Conservation (phyloP, 2,329 filamentous ascomycete species). For the Trichoderma asperellum region DNA sequence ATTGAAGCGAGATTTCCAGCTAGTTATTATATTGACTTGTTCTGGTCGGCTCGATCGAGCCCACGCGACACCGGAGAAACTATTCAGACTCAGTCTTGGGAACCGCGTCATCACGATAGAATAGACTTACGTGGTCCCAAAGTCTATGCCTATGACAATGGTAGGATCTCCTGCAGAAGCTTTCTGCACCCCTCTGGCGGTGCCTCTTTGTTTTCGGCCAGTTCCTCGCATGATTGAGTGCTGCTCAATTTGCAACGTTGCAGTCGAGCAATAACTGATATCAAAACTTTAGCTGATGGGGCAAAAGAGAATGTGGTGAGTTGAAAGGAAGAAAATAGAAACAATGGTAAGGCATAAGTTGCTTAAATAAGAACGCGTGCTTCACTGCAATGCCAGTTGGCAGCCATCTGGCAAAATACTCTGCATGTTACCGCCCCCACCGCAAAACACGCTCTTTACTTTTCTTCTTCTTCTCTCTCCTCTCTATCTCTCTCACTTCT, state of each 20-base stretch:
- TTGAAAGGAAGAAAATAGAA: neutral
- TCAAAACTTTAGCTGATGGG: no score
- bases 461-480: neutral
- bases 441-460: fast-evolving
- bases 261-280: neutral
- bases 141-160: slow-evolving; percentile 50
- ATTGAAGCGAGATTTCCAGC: slow-evolving; percentile 35
- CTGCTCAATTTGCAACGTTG: neutral
- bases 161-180: neutral
- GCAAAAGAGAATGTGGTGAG: no score
- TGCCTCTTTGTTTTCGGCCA: neutral
- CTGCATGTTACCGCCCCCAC: neutral
- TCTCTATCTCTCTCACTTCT: neutral
- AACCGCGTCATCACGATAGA: neutral
- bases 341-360: neutral
- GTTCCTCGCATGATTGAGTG: neutral
- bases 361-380: neutral
- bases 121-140: slow-evolving; percentile 49
- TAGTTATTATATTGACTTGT: slow-evolving; percentile 39
- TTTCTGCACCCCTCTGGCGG: neutral
- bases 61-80: slow-evolving; percentile 49
- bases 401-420: neutral
- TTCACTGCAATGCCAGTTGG: neutral
- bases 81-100: slow-evolving; percentile 30
- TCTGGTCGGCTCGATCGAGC: slow-evolving; percentile 38